Conservation (phyloP, 352 stramenopile species). For the Phytophthora hibernalis region DNA sequence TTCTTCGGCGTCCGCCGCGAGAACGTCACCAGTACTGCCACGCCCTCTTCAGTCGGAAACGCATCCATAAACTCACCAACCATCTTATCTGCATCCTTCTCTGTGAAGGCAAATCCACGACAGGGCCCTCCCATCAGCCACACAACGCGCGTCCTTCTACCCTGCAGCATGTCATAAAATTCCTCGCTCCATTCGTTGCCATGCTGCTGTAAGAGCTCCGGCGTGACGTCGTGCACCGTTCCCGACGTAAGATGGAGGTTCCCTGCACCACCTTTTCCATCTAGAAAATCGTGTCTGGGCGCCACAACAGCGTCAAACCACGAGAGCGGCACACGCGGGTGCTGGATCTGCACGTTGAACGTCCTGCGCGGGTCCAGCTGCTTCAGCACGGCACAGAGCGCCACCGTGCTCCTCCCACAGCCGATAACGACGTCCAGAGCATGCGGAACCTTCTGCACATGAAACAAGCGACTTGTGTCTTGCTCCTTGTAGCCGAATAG, state of each 20-base stretch:
- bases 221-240: conserved; percentile 54
- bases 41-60: conserved; percentile 20
- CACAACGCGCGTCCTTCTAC: conserved; percentile 34
- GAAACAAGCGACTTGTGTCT: conserved; percentile 1
- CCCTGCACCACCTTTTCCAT: not conserved
- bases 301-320: conserved; percentile 73
- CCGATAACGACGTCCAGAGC: conserved; percentile 64
- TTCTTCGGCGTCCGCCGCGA: conserved; percentile 63
- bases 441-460: not conserved
- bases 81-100: conserved; percentile 49
- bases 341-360: conserved; percentile 83
- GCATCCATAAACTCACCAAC: conserved; percentile 41
- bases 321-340: conserved; percentile 58
- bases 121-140: conserved; percentile 77
- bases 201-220: conserved; percentile 35
- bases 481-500: conserved; percentile 58
- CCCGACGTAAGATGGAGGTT: conserved; percentile 63
- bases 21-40: conserved; percentile 69
- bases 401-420: conserved; percentile 70
- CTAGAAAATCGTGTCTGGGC: conserved; percentile 62
- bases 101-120: conserved; percentile 62
- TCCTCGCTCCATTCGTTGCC: conserved; percentile 27
- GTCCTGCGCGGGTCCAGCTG: conserved; percentile 27
- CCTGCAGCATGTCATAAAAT: conserved; percentile 35
- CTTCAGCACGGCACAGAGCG: conserved; percentile 67